Evolutionary conservation across 1,284 basidiomycete genomes (phyloP).

Genomic region (Leccinum glutinopallens): DNA sequence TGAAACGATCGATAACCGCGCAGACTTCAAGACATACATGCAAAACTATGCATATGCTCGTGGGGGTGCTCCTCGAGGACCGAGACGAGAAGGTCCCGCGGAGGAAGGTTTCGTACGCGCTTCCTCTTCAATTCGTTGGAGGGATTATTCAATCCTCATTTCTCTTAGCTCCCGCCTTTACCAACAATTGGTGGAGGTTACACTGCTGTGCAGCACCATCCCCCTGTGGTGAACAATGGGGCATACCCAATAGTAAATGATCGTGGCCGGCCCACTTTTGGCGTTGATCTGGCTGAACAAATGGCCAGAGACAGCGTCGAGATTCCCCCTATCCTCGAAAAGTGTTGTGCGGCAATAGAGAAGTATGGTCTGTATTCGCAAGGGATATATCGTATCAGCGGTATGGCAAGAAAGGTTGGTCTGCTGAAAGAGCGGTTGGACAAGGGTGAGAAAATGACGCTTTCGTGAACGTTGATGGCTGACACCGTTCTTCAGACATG

Average conservation of each 20-base stretch:
- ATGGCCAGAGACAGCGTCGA: slow-evolving; percentile 89
- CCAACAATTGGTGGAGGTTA: slow-evolving; percentile 44
- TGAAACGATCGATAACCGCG: slow-evolving; percentile 91
- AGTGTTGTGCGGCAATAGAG: slow-evolving; percentile 93
- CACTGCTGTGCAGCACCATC: slow-evolving; percentile 31
- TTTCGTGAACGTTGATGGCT: slow-evolving; percentile 8
- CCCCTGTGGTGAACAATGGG: slow-evolving; percentile 31
- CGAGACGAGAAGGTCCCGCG: slow-evolving; percentile 78
- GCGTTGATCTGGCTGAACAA: slow-evolving; percentile 90
- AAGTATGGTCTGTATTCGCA: slow-evolving; percentile 81
- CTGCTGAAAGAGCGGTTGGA: slow-evolving; percentile 86
- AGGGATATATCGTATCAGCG: slow-evolving; percentile 94
- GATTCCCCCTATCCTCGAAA: slow-evolving; percentile 85
- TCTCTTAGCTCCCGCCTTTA: slow-evolving; percentile 60
- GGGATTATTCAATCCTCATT: slow-evolving; percentile 12
- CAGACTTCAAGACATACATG: slow-evolving; percentile 97
- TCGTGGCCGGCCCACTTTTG: slow-evolving; percentile 80
- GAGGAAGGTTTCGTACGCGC: slow-evolving; percentile 86
- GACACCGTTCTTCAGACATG: slow-evolving; percentile 59
- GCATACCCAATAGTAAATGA: slow-evolving; percentile 49
- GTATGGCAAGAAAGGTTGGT: slow-evolving; percentile 87
- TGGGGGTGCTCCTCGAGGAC: slow-evolving; percentile 64
- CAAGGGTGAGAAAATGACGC: slow-evolving; percentile 54
- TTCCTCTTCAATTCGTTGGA: slow-evolving; percentile 17
- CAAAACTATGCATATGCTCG: slow-evolving; percentile 92